Evolutionary conservation across 495 filamentous ascomycete genomes (phyloP).

Genomic region (Penicillium paradoxum): DNA sequence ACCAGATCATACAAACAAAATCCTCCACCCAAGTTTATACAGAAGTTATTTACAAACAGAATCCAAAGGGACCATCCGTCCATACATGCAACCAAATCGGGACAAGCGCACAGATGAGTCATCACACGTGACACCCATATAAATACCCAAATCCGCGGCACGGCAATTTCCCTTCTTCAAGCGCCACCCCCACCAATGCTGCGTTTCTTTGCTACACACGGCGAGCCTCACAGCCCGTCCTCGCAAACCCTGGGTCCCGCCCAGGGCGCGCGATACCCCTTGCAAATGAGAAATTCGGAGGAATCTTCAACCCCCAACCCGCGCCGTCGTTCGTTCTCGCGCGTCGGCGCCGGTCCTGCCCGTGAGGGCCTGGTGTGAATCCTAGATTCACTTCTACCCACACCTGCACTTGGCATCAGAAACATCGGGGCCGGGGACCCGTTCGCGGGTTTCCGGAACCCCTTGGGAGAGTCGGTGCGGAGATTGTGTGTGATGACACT

Average conservation of each 20-base stretch:
- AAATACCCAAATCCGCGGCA: slow-evolving; percentile 13
- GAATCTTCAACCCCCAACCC: slow-evolving; percentile 74
- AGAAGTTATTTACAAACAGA: too few relatives aligned
- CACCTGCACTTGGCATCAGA: slow-evolving; percentile 99
- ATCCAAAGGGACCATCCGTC: too few relatives aligned
- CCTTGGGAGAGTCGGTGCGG: slow-evolving; percentile 89
- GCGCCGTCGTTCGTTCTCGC: slow-evolving; percentile 24
- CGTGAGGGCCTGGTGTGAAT: slow-evolving; percentile 88
- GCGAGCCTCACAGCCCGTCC: slow-evolving; percentile 29
- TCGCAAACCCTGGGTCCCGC: slow-evolving; percentile 7
- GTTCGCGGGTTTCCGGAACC: slow-evolving; percentile 22
- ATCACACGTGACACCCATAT: slow-evolving; percentile 6
- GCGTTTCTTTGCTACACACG: slow-evolving; percentile 99
- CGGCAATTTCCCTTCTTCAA: slow-evolving; percentile 51
- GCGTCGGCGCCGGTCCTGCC: slow-evolving; percentile 56
- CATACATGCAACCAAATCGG: slow-evolving; percentile 1
- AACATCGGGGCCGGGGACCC: slow-evolving; percentile 62
- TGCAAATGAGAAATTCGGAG: slow-evolving; percentile 99
- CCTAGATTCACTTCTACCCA: slow-evolving; percentile 36
- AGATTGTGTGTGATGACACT: slow-evolving; percentile 89
- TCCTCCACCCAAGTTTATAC: too few relatives aligned
- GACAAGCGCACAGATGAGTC: slow-evolving; percentile 10
- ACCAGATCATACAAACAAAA: too few relatives aligned
- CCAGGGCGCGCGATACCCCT: slow-evolving; percentile 18
- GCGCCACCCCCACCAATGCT: slow-evolving; percentile 94